Conservation (phyloP, 2,329 filamentous ascomycete genomes). For the Curvularia sp. region DNA sequence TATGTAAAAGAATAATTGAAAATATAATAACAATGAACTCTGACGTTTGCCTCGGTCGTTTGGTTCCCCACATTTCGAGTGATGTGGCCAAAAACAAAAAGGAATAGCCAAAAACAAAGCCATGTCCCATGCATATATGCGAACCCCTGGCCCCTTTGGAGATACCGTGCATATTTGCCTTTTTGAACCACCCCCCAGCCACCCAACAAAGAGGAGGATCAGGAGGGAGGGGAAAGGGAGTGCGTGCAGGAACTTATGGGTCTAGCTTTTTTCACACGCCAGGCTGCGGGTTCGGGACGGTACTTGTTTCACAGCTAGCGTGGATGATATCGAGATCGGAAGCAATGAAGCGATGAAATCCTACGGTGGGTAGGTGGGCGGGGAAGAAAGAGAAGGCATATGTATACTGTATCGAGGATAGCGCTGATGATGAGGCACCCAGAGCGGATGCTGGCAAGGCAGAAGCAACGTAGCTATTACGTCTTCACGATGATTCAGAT, state of each 20-base stretch:
- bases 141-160: not conserved
- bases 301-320: conserved; percentile 4
- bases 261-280: conserved; percentile 5
- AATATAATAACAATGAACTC: too few relatives aligned
- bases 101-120: too few relatives aligned
- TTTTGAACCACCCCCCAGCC: not conserved
- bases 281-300: conserved; percentile 1
- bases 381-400: not conserved
- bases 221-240: not conserved
- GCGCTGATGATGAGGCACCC: not conserved
- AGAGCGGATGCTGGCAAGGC: not conserved
- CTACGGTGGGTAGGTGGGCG: not conserved
- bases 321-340: conserved; percentile 8
- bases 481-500: not conserved
- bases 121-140: not conserved
- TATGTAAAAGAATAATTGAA: too few relatives aligned
- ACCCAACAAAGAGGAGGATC: not conserved
- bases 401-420: not conserved
- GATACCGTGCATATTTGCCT: not conserved
- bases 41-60: too few relatives aligned
- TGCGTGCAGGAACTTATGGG: conserved; percentile 9
- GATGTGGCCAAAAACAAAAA: not conserved
- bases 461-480: conserved; percentile 5
- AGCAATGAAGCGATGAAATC: conserved; percentile 8
- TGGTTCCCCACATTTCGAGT: not conserved